Evolutionary conservation across 495 filamentous ascomycete species (phyloP), one percentile per base, ranked within the genome.

Genomic region (Aspergillus homomorphus): DNA sequence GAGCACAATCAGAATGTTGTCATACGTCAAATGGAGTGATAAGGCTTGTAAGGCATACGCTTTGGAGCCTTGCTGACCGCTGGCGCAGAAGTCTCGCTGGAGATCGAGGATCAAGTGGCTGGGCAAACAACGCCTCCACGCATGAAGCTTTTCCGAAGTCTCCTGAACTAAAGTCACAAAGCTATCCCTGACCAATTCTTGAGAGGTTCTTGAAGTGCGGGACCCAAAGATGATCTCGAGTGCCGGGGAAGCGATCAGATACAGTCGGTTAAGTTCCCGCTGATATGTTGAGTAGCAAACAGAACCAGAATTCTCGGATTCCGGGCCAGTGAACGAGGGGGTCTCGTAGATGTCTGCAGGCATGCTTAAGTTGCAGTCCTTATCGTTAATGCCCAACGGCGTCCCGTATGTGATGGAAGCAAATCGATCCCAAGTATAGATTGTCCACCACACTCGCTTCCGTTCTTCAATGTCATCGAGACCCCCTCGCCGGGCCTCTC

Each of bases 351-450:
- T 45, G 44, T 73, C 71, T 0, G 58, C 62, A 3, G 71, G 71
- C 66, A 69, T 70, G 14, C 60, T 51, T 12, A 72, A 43, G 53
- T 74, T 71, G 59, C 69, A 72, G 41, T 74, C 71, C 42, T 67
- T 68, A 55, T 72, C 71, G 45, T 72, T 70, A 19, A 74, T 72
- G 1, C 69, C 66, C 26, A 72, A 33, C 3, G 71, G 71, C 5
- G 69, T 54, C 1, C 71, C 71, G 56, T 74, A 74, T 0, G 65
- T 71, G 20, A 71, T 71, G 19, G 69, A 71, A 0, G 70, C 72
- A 41, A 74, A 72, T 51, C 68, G 57, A 22, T 74, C 72, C 69
- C 69, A 72, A 10, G 70, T 74, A 52, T 73, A 74, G 7, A 72
- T 70, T 5, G 69, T 72, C 68, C 72, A 72, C 72, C 72, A 74